These are phyloP conservation scores for Fusarium sp. DNA, from an alignment of 2,329 filamentous ascomycete species.

Conservation along the genomic window DNA sequence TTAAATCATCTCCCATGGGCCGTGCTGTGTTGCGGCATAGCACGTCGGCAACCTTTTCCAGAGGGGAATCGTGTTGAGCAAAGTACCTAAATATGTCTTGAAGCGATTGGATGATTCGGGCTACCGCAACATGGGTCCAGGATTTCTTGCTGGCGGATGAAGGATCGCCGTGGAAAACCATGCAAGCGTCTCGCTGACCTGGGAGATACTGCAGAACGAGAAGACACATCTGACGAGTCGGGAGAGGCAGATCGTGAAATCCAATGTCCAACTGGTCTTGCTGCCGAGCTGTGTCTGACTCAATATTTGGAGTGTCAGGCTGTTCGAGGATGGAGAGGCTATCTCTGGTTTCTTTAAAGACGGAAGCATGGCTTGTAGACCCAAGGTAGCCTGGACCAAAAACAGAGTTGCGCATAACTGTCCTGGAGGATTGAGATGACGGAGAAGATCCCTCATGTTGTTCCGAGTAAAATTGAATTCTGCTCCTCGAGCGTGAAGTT, in stretches of 20 bases:
- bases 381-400: constrained; percentile 55
- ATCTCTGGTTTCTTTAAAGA: constrained; percentile 55
- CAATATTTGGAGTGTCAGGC: not conserved
- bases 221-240: constrained; percentile 32
- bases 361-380: constrained; percentile 55
- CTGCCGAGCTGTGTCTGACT: not conserved
- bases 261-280: constrained; percentile 6
- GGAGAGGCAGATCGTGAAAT: constrained; percentile 34
- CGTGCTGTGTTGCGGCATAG: constrained; percentile 54
- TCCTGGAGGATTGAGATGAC: constrained; percentile 11
- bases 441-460: not conserved
- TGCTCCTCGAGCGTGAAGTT: constrained; percentile 16
- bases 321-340: constrained; percentile 50
- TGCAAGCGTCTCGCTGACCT: constrained; percentile 18
- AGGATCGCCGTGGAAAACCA: constrained; percentile 23
- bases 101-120: constrained; percentile 49
- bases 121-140: constrained; percentile 49
- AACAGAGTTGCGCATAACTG: constrained; percentile 27
- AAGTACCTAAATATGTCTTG: constrained; percentile 48
- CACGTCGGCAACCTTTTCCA: constrained; percentile 51
- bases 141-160: constrained; percentile 32
- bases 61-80: constrained; percentile 38
- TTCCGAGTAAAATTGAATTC: not conserved
- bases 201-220: constrained; percentile 22
- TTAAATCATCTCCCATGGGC: constrained; percentile 50